These are phyloP conservation scores for Trifolium subterraneum DNA, from an alignment of 306 rosid species.

Conservation along the genomic window DNA sequence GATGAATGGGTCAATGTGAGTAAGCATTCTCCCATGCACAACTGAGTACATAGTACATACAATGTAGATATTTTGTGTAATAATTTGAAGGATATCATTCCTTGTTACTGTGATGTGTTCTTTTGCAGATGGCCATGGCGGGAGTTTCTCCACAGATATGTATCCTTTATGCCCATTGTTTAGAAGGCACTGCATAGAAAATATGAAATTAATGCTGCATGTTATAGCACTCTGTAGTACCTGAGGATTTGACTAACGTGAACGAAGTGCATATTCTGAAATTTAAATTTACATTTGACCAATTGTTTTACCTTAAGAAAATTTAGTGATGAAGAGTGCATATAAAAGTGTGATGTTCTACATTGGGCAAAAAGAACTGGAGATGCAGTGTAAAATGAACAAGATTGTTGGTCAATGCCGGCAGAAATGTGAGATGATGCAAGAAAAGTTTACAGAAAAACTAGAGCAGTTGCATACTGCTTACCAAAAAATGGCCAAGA, in stretches of 20 bases:
- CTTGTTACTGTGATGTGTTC: constrained; percentile 34
- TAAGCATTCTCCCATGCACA: constrained; percentile 38
- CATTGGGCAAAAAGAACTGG: constrained; percentile 92
- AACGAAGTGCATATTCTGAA: constrained; percentile 24
- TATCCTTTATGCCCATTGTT: constrained; percentile 64
- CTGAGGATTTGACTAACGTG: constrained; percentile 6
- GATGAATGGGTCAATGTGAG: constrained; percentile 97
- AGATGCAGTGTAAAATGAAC: constrained; percentile 92
- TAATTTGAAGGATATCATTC: constrained; percentile 31
- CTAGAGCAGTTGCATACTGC: constrained; percentile 89
- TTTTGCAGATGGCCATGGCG: constrained; percentile 90
- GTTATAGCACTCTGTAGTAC: constrained; percentile 12
- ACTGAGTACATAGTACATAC: constrained; percentile 11
- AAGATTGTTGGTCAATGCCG: constrained; percentile 79
- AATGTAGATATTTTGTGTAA: constrained; percentile 20
- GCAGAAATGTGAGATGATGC: constrained; percentile 94
- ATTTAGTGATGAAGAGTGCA: constrained; percentile 87
- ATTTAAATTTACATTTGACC: constrained; percentile 22
- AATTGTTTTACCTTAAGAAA: constrained; percentile 55
- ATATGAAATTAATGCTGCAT: constrained; percentile 18
- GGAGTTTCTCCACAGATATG: constrained; percentile 95
- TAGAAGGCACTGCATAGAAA: constrained; percentile 21
- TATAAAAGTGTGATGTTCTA: constrained; percentile 94
- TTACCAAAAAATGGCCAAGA: constrained; percentile 90
- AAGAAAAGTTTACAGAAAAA: constrained; percentile 90